phyloP scores from a whole-genome alignment of 2,329 filamentous ascomycete species.

The Cercospora janseana region DNA sequence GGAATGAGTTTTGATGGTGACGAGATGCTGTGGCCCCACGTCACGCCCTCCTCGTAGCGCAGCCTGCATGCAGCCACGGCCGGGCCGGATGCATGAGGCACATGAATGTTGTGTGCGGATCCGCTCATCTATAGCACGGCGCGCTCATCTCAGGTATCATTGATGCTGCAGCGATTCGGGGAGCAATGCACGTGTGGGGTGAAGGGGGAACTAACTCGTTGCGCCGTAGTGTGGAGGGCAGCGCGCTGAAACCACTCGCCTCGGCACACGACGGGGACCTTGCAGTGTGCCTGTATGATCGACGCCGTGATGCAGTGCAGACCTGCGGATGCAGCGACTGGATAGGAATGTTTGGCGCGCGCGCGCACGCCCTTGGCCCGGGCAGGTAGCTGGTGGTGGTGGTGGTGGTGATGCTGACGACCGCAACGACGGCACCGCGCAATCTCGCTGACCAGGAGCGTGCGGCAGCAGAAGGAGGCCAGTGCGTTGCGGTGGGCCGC shows the following conservation, averaged over 20 bases:
- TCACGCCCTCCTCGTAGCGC: slow-evolving; percentile 5
- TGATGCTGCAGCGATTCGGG: not conserved
- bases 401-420: not conserved
- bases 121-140: too few species aligned
- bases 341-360: too few species aligned
- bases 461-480: slow-evolving; percentile 14
- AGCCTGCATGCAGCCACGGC: not conserved
- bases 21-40: not conserved
- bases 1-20: not conserved
- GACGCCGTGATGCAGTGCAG: slow-evolving; percentile 3
- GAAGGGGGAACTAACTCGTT: too few species aligned
- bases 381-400: not conserved
- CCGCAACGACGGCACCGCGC: too few species aligned
- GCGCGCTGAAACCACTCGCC: slow-evolving; percentile 7
- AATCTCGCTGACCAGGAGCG: slow-evolving; percentile 1
- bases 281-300: slow-evolving; percentile 21
- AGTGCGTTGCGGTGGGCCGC: slow-evolving; percentile 9
- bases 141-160: too few species aligned
- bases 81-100: slow-evolving; percentile 4
- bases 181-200: too few species aligned
- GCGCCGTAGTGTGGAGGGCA: not conserved
- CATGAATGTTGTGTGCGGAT: slow-evolving; percentile 1
- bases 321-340: too few species aligned
- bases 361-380: too few species aligned
- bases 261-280: slow-evolving; percentile 10